Conservation (phyloP, 2,329 filamentous ascomycete genomes). For the Cladophialophora chaetospira region DNA sequence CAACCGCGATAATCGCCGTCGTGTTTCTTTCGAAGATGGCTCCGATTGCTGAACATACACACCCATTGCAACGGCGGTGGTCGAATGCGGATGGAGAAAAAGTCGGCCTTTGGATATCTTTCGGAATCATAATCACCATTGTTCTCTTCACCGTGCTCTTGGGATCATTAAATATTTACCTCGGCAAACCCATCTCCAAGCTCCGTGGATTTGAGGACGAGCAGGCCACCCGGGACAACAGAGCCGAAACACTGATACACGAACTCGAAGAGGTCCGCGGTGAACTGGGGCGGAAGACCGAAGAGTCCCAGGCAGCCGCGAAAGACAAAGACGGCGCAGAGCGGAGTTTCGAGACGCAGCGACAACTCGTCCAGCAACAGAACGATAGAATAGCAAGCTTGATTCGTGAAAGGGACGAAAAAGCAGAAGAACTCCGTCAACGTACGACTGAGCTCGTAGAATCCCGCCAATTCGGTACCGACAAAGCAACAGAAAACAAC, state of each 20-base stretch:
- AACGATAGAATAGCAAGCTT: conserved; percentile 1
- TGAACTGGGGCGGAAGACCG: background rate
- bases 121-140: background rate
- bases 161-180: background rate
- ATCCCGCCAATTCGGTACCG: background rate
- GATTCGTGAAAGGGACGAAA: background rate
- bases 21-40: background rate
- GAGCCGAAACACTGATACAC: background rate
- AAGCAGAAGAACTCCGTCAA: background rate
- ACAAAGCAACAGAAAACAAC: background rate
- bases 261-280: background rate
- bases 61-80: background rate
- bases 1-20: background rate
- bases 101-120: conserved; percentile 1
- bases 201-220: background rate
- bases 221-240: background rate
- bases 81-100: conserved; percentile 1
- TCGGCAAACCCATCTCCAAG: background rate
- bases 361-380: background rate
- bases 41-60: background rate
- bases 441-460: background rate
- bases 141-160: background rate
- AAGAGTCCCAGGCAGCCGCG: background rate
- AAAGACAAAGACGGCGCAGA: background rate
- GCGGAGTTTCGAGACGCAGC: background rate